Percentiles rank a stretch among this genome's conserved stretches.
Evolutionary conservation across 805 yeast species (phyloP).

Genomic region (Candida boidinii): DNA sequence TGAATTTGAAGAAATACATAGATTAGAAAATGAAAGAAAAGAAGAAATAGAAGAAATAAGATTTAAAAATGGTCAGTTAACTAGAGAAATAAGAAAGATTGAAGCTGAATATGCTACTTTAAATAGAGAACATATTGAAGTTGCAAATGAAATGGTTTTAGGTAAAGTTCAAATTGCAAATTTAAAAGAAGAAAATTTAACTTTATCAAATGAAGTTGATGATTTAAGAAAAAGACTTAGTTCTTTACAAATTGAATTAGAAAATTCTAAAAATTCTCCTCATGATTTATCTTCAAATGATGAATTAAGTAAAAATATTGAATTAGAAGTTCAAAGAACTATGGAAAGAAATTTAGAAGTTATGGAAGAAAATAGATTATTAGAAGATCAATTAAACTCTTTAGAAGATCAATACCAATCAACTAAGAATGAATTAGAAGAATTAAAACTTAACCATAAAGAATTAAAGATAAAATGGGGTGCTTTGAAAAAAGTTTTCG

Average conservation of each 20-base stretch:
- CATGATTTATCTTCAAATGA: constrained; percentile 19
- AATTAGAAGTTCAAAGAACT: constrained; percentile 46
- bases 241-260: constrained; percentile 26
- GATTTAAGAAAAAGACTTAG: constrained; percentile 34
- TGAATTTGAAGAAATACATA: constrained; percentile 70
- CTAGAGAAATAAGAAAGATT: constrained; percentile 63
- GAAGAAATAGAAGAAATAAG: constrained; percentile 53
- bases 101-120: constrained; percentile 62
- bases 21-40: constrained; percentile 54
- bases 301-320: constrained; percentile 24
- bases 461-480: constrained; percentile 24
- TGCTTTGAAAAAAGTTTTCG: constrained; percentile 22
- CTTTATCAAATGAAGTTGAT: constrained; percentile 39
- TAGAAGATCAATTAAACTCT: constrained; percentile 43
- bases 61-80: constrained; percentile 60
- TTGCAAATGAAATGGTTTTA: constrained; percentile 81
- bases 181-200: constrained; percentile 64
- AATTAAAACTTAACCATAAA: constrained; percentile 22
- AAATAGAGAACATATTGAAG: constrained; percentile 75
- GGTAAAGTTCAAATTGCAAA: constrained; percentile 71
- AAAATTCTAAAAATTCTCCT: constrained; percentile 13
- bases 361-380: constrained; percentile 49
- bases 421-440: constrained; percentile 25
- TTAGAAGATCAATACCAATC: constrained; percentile 26
- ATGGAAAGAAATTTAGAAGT: constrained; percentile 57